Percentiles rank a stretch among this genome's conserved stretches.
Evolutionary conservation across 345 rosid species (phyloP).

Genomic region (Jatropha curcas): DNA sequence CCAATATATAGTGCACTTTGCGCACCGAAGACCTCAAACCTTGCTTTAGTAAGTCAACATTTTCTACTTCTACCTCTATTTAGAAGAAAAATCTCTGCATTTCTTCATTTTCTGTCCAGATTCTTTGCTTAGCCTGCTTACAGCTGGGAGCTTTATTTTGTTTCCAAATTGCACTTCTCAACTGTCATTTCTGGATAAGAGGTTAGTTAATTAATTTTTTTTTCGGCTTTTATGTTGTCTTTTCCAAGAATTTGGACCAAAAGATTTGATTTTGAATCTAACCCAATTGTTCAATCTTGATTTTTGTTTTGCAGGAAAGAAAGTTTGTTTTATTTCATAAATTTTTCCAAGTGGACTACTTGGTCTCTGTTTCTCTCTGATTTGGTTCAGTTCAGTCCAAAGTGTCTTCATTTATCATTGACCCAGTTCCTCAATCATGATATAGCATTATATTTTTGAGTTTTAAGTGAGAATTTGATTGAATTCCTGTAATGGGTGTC

Average conservation of each 20-base stretch:
- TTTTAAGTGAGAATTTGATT: background rate
- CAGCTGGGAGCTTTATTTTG: background rate
- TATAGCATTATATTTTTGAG: background rate
- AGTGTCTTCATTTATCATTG: background rate
- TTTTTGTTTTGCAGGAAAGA: slow-evolving; percentile 1
- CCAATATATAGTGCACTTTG: background rate
- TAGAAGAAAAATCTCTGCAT: background rate
- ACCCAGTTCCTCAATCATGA: slow-evolving; percentile 15
- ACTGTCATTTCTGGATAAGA: background rate
- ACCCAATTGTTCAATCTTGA: background rate
- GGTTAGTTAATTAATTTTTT: background rate
- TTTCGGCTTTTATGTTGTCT: background rate
- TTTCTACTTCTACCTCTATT: background rate
- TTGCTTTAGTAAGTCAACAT: background rate
- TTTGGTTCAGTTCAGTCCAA: background rate
- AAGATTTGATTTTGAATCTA: background rate
- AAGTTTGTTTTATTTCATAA: background rate
- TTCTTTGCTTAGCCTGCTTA: background rate
- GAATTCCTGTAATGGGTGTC: slow-evolving; percentile 32
- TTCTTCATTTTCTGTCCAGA: background rate
- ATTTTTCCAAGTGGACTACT: background rate
- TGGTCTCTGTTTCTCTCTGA: background rate
- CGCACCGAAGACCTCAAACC: too few species aligned
- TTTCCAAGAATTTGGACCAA: background rate
- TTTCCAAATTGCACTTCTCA: background rate